Base-by-base conservation (phyloP, 345 rosid species). In the Barbarea vulgaris region DNA sequence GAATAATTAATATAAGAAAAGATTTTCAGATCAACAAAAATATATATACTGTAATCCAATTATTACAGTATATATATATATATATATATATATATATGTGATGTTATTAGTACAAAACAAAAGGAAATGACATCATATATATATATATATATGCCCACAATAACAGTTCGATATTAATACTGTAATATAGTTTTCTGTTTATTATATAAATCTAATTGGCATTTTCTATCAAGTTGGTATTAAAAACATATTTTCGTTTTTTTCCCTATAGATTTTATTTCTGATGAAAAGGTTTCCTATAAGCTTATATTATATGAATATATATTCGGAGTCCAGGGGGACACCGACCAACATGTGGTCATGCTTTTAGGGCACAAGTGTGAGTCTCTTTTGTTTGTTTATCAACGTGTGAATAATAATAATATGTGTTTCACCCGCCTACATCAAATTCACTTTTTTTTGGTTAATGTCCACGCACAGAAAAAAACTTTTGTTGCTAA, bases 301-400 rank as follows among this genome's bases (percentile, higher is more conserved):
- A 61, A 22, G 36, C 37, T 69, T 21, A 44, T 60, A 31, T 27
- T 55, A 77, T 33, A 53, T 61, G 15, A 56, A 67, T 52, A 62
- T 50, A 41, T 62, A 62, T 68, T 69, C 42, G 18, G 44, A 46
- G 9, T 55, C 36, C 15, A 64, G 61, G 68, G 81, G 77, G 73
- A 72, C 77, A 66, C 77, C 73, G 77, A 78, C 81, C 81, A 77
- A 77, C 81, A 78, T 78, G 73, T 78, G 77, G 77, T 78, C 51
- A 58, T 72, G 77, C 81, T 78, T 77, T 78, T 78, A 78, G 81
- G 81, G 81, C 81, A 72, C 81, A 77, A 51, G 77, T 78, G 73
- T 66, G 72, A 41, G 57, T 31, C 69, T 72, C 39, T 72, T 66
- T 65, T 60, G 52, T 51, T 39, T 64, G 72, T 67, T 56, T 56